phyloP scores from a whole-genome alignment of 176 grass and related monocot genomes.

The Panicum miliaceum region DNA sequence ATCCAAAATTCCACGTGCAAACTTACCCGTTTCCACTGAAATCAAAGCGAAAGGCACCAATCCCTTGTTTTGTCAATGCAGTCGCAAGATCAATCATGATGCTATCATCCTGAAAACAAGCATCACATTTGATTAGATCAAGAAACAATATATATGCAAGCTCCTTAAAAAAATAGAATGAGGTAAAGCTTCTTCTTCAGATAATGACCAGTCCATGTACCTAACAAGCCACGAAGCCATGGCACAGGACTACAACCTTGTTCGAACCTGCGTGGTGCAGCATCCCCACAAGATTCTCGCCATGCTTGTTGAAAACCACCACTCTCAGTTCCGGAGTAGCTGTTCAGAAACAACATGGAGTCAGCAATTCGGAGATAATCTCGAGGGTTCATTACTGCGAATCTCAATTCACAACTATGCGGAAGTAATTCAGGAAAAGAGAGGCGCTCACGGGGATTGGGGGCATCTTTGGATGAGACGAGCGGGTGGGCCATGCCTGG shows the following conservation, averaged over 20 bases:
- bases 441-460: slow-evolving; percentile 22
- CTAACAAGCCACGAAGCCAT: slow-evolving; percentile 77
- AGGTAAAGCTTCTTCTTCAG: background rate
- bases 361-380: background rate
- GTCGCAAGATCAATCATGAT: slow-evolving; percentile 66
- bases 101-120: slow-evolving; percentile 59
- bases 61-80: slow-evolving; percentile 65
- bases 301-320: slow-evolving; percentile 65
- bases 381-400: background rate
- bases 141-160: background rate
- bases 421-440: background rate
- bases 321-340: slow-evolving; percentile 47
- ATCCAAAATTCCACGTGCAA: background rate
- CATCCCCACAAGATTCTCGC: slow-evolving; percentile 77
- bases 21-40: slow-evolving; percentile 91
- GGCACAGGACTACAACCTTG: slow-evolving; percentile 76
- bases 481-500: slow-evolving; percentile 31
- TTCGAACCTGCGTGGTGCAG: slow-evolving; percentile 66
- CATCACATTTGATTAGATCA: background rate
- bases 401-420: background rate
- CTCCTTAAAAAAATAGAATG: background rate
- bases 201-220: slow-evolving; percentile 34
- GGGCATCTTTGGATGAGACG: slow-evolving; percentile 9
- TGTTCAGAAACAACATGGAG: slow-evolving; percentile 22
- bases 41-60: slow-evolving; percentile 76